phyloP scores from a whole-genome alignment of 1,284 basidiomycete species.

The Boletus subluridellus region DNA sequence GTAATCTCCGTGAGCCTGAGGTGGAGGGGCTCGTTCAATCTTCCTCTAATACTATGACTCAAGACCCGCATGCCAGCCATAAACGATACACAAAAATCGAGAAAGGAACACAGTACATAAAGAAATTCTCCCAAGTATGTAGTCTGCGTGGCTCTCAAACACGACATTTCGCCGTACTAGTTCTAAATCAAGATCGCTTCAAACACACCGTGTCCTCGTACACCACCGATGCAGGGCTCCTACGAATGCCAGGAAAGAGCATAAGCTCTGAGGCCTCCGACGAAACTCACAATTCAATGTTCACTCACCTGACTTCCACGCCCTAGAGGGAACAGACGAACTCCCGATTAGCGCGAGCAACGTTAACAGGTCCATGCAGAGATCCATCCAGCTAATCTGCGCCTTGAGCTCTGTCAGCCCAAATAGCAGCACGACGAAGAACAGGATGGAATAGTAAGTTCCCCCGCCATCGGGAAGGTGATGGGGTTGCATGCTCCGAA shows the following conservation, averaged over 20 bases:
- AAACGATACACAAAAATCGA: neutral
- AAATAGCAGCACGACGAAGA: slow-evolving; percentile 40
- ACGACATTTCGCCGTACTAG: too few species aligned
- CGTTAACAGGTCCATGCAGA: neutral
- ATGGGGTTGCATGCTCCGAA: slow-evolving; percentile 18
- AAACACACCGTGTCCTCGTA: slow-evolving; percentile 31
- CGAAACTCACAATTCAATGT: neutral
- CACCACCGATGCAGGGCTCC: slow-evolving; percentile 38
- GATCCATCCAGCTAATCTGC: slow-evolving; percentile 41
- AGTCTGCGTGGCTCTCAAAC: too few species aligned
- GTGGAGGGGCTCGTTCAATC: neutral
- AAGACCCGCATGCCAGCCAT: neutral
- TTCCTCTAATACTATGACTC: neutral
- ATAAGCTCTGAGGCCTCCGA: neutral
- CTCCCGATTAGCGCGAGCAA: neutral
- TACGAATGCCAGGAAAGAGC: slow-evolving; percentile 6
- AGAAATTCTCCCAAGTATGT: neutral
- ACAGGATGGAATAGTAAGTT: slow-evolving; percentile 35
- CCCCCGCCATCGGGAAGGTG: slow-evolving; percentile 17
- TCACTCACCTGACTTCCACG: slow-evolving; percentile 27
- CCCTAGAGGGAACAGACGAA: slow-evolving; percentile 17
- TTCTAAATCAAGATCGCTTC: slow-evolving; percentile 5
- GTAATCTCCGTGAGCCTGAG: neutral
- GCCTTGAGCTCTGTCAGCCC: slow-evolving; percentile 45
- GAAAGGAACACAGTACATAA: neutral